Evolutionary conservation across 805 yeast genomes (phyloP), one percentile per base, ranked within the genome.

Genomic region (Teunomyces panamensis): DNA sequence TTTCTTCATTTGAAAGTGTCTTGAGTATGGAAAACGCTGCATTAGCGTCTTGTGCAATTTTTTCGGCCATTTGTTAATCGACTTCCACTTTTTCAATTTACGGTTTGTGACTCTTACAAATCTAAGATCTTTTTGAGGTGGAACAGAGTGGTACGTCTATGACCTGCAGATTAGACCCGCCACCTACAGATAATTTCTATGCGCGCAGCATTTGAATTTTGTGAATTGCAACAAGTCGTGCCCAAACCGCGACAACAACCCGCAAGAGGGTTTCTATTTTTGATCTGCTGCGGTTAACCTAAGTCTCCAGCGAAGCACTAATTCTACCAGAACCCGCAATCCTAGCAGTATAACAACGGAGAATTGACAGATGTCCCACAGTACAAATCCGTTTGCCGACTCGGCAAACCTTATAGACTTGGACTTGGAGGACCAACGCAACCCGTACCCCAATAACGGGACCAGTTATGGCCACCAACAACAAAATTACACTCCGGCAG

Each of bases 21-120:
- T 94, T 92, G 50, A 94, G 76, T 13, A 82, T 75, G 5, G 92
- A 84, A 43, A 96, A 90, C 4, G 98, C 92, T n/a, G 69, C 56
- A 57, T 86, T 89, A 8, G 98, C 96, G 14, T 77, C 78, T 56
- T 69, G 80, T 2, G 99, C 98, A 39, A 91, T 87, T 43, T 76
- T 69, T 66, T 85, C 91, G 16, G 94, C 88, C 79, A 75, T 77
- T 14, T 30, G 26, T 20, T 20, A 20, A 20, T 20, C 24, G 24
- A 5, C 24, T 20, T 20, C 24, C 24, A 20, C 6, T 20, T 20
- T 20, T 20, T 20, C 24, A 20, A 20, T 20, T 17, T 20, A 20
- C 24, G 24, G 5, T 20, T 4, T 4, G 24, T 20, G 24, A 20
- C 24, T 20, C 24, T 20, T 20, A 20, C 3, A 20, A 5, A 5